These are phyloP conservation scores for Artomyces pyxidatus DNA, from an alignment of 768 basidiomycete species.

Conservation along the genomic window DNA sequence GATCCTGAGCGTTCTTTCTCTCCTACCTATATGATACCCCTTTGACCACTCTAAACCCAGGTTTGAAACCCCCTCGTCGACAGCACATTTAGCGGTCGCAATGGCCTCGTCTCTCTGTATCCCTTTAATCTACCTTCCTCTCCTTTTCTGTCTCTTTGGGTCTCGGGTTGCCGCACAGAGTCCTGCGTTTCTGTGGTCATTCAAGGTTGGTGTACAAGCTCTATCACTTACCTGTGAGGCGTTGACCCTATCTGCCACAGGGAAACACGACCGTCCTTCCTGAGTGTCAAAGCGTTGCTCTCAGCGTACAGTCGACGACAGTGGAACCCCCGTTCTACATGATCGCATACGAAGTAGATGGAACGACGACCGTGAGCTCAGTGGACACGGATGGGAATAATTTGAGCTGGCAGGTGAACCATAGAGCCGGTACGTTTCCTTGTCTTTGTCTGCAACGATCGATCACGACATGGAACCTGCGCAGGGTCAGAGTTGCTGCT, in stretches of 20 bases:
- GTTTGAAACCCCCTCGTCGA: too few species aligned
- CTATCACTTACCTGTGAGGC: background rate
- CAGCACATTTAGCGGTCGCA: too few species aligned
- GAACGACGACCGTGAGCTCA: constrained; percentile 26
- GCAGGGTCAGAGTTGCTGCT: constrained; percentile 37
- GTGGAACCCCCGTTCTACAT: constrained; percentile 31
- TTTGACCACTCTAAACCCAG: too few species aligned
- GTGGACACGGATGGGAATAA: constrained; percentile 27
- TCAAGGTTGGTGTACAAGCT: background rate
- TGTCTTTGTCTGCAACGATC: background rate
- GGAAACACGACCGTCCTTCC: background rate
- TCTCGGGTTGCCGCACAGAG: background rate
- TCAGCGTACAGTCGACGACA: background rate
- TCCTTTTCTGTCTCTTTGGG: background rate
- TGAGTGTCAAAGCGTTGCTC: background rate
- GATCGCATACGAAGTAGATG: constrained; percentile 32
- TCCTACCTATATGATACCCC: background rate
- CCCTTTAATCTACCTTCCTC: background rate
- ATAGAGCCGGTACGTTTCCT: constrained; percentile 31
- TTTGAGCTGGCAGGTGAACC: constrained; percentile 31
- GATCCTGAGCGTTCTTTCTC: background rate
- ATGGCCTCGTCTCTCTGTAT: too few species aligned
- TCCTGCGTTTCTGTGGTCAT: background rate
- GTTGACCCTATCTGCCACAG: background rate
- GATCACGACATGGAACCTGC: background rate